Evolutionary conservation across 2,329 filamentous ascomycete species (phyloP), one percentile per base, ranked within the genome.

Genomic region (Fusarium subglutinans): DNA sequence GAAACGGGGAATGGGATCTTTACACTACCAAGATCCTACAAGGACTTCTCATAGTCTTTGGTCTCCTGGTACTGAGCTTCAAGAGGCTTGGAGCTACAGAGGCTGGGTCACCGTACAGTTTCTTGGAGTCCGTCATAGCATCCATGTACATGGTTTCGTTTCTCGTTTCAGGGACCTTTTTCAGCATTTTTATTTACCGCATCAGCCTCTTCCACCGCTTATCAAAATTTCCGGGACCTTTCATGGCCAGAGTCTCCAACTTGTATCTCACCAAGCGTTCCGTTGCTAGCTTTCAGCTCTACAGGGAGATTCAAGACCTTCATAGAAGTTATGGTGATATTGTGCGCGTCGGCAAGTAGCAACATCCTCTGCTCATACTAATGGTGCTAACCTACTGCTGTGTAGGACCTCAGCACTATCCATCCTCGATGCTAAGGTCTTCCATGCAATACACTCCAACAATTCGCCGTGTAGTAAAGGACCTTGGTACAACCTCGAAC

Each of bases 291-390:
- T 53, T 53, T 11, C 48, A 53, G 12, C 30, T 53, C 1, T 53
- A 37, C 8, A 15, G 17, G 11, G 48, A 53, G 48, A 26, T 53
- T 8, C 30, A 26, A 9, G 30, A 53, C n/a, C 17, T 53, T 11
- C 30, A 53, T 8, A 10, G n/a, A 2, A 37, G 0, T 2, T 53
- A 53, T 11, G 48, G 48, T 1, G 48, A 53, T 37, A 37, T 37
- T 20, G 26, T 53, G 3, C 48, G 48, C 3, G 17, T 53, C 0
- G 48, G 48, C 3, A 20, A 53, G 48, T 37, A 1, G 1, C 17
- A 24, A 14, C 2, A 1, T 11, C 48, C 11, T 51, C 22, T 0
- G 3, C 13, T 1, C 4, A 28, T 10, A 15, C 13, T 4, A 2
- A 2, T 10, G 2, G 13, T 1, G 4, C 14, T n/a, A 30, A 12